A percentile compares a stretch with the other conserved stretches of the same genome.
These are phyloP conservation scores for Ogataea angusta DNA, from an alignment of 805 yeast genomes.

Conservation along the genomic window DNA sequence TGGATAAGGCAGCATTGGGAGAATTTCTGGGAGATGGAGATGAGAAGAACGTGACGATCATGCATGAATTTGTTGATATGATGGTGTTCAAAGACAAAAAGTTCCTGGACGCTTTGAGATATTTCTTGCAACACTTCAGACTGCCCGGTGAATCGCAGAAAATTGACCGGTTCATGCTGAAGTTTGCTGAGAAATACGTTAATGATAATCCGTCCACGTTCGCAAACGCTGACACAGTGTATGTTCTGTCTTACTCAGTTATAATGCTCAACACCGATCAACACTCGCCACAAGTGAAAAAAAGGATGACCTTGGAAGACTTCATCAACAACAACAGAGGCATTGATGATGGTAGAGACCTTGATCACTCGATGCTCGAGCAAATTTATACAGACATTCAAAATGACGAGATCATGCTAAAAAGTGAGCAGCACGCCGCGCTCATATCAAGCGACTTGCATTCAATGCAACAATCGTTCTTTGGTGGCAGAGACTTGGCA, in stretches of 20 bases:
- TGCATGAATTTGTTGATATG: constrained; percentile 91
- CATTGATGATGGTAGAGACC: constrained; percentile 84
- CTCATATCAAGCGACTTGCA: constrained; percentile 62
- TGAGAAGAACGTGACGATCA: constrained; percentile 68
- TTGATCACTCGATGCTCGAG: constrained; percentile 69
- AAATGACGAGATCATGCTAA: constrained; percentile 80
- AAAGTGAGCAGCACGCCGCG: constrained; percentile 93
- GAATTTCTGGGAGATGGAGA: constrained; percentile 91
- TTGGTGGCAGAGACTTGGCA: constrained; percentile 64
- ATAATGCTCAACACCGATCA: constrained; percentile 92
- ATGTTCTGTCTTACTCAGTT: constrained; percentile 86
- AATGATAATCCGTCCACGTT: constrained; percentile 86
- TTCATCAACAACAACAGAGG: constrained; percentile 86
- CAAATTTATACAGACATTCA: constrained; percentile 76
- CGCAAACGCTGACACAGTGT: constrained; percentile 91
- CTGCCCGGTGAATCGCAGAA: constrained; percentile 98
- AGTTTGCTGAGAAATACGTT: constrained; percentile 89
- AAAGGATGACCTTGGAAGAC: constrained; percentile 83
- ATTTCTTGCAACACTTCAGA: constrained; percentile 81
- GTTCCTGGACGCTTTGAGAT: constrained; percentile 84
- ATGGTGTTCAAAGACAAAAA: constrained; percentile 69
- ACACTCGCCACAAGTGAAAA: constrained; percentile 83
- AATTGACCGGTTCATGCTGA: constrained; percentile 93
- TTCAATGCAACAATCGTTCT: constrained; percentile 40
- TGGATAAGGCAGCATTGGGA: constrained; percentile 83